A percentile compares a stretch with the other conserved stretches of the same genome.
Evolutionary conservation across 2,329 filamentous ascomycete genomes (phyloP).

Genomic region (Fusarium albidum): DNA sequence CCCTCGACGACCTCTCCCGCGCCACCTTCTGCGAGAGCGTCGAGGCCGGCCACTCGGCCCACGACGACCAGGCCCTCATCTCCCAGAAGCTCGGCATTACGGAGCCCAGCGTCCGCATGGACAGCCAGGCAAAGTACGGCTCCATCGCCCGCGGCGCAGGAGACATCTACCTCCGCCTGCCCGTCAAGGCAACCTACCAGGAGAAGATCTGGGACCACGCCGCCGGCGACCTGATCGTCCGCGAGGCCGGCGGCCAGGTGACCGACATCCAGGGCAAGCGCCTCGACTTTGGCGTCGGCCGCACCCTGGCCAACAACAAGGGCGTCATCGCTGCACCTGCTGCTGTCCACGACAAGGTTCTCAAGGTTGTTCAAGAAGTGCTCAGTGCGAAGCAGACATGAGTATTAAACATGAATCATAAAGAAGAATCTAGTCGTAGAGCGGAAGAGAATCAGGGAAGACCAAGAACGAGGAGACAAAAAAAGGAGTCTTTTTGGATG

Average conservation of each 20-base stretch:
- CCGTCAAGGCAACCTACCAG: constrained; percentile 85
- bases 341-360: constrained; percentile 77
- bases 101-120: constrained; percentile 90
- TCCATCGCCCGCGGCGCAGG: constrained; percentile 93
- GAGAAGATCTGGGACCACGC: constrained; percentile 99
- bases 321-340: constrained; percentile 90
- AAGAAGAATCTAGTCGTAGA: neutral
- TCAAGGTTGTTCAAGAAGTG: constrained; percentile 84
- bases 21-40: constrained; percentile 98
- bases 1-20: constrained; percentile 74
- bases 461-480: constrained; percentile 18
- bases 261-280: constrained; percentile 87
- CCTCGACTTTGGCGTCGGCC: constrained; percentile 85
- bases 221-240: constrained; percentile 90
- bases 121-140: constrained; percentile 97
- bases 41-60: constrained; percentile 89
- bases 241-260: constrained; percentile 91
- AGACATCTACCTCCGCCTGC: constrained; percentile 92
- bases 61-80: constrained; percentile 84
- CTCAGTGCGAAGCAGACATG: constrained; percentile 54
- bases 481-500: too few relatives aligned
- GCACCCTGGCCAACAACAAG: constrained; percentile 90
- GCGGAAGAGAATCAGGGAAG: constrained; percentile 1
- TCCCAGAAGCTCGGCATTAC: constrained; percentile 87
- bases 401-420: too few relatives aligned